phyloP scores from a whole-genome alignment of 2,329 filamentous ascomycete species.

The Exophiala mesophila region DNA sequence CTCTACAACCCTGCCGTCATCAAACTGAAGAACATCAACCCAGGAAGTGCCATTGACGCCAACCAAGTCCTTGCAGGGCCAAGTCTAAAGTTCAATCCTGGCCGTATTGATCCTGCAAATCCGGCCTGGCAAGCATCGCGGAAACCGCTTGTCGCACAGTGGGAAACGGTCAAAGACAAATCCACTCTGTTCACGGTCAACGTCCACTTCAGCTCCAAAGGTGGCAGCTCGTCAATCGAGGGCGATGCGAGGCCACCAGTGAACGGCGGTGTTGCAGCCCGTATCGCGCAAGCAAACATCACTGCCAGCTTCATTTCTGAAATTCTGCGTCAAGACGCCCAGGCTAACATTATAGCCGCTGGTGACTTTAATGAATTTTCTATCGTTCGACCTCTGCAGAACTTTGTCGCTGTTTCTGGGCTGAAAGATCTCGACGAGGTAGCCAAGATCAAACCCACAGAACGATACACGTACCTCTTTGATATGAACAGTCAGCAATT shows the following conservation, averaged over 20 bases:
- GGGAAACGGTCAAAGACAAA: slow-evolving; percentile 50
- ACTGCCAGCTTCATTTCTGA: slow-evolving; percentile 56
- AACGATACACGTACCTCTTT: slow-evolving; percentile 67
- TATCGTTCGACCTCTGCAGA: slow-evolving; percentile 55
- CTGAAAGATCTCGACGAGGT: slow-evolving; percentile 60
- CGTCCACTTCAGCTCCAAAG: slow-evolving; percentile 64
- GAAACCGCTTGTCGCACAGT: slow-evolving; percentile 64
- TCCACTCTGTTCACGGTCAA: slow-evolving; percentile 66
- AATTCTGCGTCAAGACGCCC: slow-evolving; percentile 53
- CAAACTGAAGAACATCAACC: slow-evolving; percentile 55
- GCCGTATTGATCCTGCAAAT: slow-evolving; percentile 60
- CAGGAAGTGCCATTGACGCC: slow-evolving; percentile 50
- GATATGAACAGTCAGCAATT: slow-evolving; percentile 66
- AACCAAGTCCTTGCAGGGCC: slow-evolving; percentile 56
- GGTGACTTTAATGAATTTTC: slow-evolving; percentile 72
- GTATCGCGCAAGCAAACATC: slow-evolving; percentile 53
- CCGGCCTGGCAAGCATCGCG: slow-evolving; percentile 56
- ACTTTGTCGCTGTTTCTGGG: slow-evolving; percentile 51
- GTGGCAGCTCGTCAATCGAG: slow-evolving; percentile 59
- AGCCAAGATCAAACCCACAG: slow-evolving; percentile 46
- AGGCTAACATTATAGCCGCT: slow-evolving; percentile 55
- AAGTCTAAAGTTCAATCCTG: slow-evolving; percentile 63
- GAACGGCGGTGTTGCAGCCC: slow-evolving; percentile 58
- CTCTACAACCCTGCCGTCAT: slow-evolving; percentile 60
- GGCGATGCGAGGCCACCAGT: slow-evolving; percentile 63